These are phyloP conservation scores for Dalbergia cultrata DNA, from an alignment of 306 rosid species.

Conservation along the genomic window DNA sequence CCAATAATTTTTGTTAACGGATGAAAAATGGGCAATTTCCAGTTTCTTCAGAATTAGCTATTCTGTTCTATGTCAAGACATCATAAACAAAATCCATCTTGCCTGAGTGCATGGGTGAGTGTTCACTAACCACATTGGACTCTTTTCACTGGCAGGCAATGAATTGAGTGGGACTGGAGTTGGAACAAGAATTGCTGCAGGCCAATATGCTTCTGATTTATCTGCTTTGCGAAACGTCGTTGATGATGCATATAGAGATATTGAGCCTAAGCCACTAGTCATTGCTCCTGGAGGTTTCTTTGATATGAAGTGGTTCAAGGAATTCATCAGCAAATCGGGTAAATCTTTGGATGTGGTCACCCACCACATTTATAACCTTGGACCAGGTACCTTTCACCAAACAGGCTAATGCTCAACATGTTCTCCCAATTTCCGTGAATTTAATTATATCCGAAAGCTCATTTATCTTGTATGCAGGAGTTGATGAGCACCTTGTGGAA, in stretches of 20 bases:
- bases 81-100: constrained; percentile 1
- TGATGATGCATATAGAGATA: constrained; percentile 52
- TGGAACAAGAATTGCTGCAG: constrained; percentile 74
- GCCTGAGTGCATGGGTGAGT: not conserved
- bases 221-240: constrained; percentile 61
- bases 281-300: constrained; percentile 97
- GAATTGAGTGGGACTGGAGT: constrained; percentile 90
- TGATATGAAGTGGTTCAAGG: constrained; percentile 78
- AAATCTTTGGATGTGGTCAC: constrained; percentile 68
- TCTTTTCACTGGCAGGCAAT: constrained; percentile 63
- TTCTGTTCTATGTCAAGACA: not conserved
- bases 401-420: not conserved
- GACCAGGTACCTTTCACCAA: constrained; percentile 69
- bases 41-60: constrained; percentile 2
- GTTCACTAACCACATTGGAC: not conserved
- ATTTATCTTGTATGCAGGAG: constrained; percentile 62
- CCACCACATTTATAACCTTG: constrained; percentile 93
- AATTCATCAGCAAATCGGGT: constrained; percentile 63
- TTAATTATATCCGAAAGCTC: constrained; percentile 16
- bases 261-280: constrained; percentile 72
- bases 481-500: constrained; percentile 73
- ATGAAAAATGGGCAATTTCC: constrained; percentile 6
- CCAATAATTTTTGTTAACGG: not conserved
- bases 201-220: constrained; percentile 79
- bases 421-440: constrained; percentile 8